Evolutionary conservation across 116 monocot genomes (phyloP).

Genomic region (Papilionanthe hybrid): DNA sequence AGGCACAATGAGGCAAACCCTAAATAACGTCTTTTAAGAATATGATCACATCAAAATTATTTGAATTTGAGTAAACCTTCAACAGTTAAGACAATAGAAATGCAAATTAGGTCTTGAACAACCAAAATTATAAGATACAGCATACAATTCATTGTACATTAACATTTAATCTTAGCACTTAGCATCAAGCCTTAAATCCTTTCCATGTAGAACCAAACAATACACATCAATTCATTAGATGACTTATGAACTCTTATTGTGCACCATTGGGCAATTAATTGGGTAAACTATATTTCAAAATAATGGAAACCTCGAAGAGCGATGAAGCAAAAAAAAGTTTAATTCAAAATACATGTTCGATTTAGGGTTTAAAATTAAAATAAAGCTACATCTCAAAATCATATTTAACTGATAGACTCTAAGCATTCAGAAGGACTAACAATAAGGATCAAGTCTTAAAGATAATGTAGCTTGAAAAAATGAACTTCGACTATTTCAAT

Average conservation of each 20-base stretch:
- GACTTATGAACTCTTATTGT: neutral
- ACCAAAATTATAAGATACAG: neutral
- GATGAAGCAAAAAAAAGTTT: neutral
- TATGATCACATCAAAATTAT: neutral
- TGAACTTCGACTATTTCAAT: no score
- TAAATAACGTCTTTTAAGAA: no score
- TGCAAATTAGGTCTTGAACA: neutral
- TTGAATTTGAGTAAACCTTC: neutral
- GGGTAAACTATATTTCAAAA: neutral
- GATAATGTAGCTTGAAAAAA: no score
- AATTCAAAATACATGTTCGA: no score
- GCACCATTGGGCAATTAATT: neutral
- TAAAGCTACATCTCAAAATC: no score
- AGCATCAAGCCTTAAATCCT: neutral
- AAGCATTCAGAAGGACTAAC: no score
- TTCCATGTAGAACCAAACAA: neutral
- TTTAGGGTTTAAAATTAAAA: no score
- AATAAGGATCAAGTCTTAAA: no score
- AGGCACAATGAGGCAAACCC: neutral
- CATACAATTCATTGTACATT: neutral
- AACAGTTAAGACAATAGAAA: neutral
- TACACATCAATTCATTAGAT: neutral
- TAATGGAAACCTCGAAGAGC: neutral
- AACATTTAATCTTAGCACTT: neutral
- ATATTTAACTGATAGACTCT: no score